Evolutionary conservation across 257 asterid species (phyloP).

Genomic region (Hygrophila difformis): DNA sequence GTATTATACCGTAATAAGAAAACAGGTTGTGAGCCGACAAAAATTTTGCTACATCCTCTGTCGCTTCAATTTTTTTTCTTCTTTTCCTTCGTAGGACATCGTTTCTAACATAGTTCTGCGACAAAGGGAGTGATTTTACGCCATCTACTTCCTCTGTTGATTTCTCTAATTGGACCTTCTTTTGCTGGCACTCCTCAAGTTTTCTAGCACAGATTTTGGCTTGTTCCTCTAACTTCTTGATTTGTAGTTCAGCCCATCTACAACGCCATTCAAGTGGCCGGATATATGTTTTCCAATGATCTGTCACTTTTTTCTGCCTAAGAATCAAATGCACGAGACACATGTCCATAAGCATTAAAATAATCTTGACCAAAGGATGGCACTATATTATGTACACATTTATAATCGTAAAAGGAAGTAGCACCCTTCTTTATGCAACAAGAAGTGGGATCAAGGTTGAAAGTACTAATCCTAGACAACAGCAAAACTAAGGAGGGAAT

Average conservation of each 20-base stretch:
- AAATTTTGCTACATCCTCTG: constrained; percentile 24
- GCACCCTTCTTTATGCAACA: no score
- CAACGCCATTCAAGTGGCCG: constrained; percentile 63
- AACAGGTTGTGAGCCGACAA: constrained; percentile 54
- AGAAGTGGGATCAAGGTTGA: no score
- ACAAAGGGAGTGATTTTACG: constrained; percentile 20
- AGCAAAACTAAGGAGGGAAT: no score
- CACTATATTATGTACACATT: not conserved
- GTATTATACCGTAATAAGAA: constrained; percentile 38
- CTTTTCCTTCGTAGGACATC: constrained; percentile 35
- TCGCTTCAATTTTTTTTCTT: constrained; percentile 39
- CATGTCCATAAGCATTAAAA: constrained; percentile 2
- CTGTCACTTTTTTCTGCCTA: constrained; percentile 49
- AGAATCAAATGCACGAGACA: constrained; percentile 9
- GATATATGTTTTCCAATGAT: constrained; percentile 48
- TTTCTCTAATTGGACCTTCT: constrained; percentile 17
- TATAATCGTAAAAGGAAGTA: not conserved
- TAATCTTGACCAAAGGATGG: not conserved
- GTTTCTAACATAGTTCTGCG: constrained; percentile 11
- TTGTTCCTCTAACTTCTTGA: constrained; percentile 32
- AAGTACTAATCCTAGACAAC: no score
- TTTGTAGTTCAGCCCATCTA: constrained; percentile 62
- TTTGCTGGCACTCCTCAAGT: constrained; percentile 28
- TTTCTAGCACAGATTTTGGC: constrained; percentile 34
- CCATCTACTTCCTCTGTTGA: constrained; percentile 20